These are phyloP conservation scores for Colletotrichum tropicale DNA, from an alignment of 2,329 filamentous ascomycete genomes.

Conservation along the genomic window DNA sequence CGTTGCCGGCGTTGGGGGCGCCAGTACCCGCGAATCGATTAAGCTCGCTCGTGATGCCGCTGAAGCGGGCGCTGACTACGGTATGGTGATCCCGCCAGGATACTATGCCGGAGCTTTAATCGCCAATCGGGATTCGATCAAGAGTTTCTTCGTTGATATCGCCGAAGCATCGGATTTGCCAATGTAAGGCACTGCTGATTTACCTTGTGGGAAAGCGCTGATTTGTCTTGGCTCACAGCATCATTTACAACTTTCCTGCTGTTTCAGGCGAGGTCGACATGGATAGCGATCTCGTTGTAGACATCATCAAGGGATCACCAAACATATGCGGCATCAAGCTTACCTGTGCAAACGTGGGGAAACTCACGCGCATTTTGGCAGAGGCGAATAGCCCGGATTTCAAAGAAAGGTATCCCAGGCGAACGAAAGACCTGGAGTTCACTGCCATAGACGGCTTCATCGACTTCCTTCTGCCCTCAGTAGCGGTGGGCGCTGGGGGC, in stretches of 20 bases:
- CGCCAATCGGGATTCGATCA: neutral
- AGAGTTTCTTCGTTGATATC: neutral
- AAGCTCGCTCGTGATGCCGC: neutral
- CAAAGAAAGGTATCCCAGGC: neutral
- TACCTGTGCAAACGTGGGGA: slow-evolving; percentile 52
- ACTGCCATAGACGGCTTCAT: slow-evolving; percentile 29
- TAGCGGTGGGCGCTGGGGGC: slow-evolving; percentile 19
- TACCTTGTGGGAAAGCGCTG: neutral
- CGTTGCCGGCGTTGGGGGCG: neutral
- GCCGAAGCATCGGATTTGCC: neutral
- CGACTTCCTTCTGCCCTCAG: slow-evolving; percentile 29
- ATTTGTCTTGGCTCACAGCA: neutral
- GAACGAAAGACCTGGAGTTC: slow-evolving; percentile 25
- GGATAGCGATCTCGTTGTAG: slow-evolving; percentile 64
- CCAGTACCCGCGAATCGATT: neutral
- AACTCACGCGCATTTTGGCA: neutral
- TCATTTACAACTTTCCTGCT: neutral
- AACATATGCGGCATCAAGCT: slow-evolving; percentile 72
- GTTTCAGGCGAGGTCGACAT: slow-evolving; percentile 53
- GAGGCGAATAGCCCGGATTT: neutral
- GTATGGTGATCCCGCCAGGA: neutral
- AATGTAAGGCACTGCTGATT: neutral
- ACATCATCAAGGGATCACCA: slow-evolving; percentile 49
- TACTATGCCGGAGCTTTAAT: neutral
- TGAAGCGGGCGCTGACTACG: neutral